phyloP scores from a whole-genome alignment of 805 yeast genomes.

The Candida silvicultrix region DNA sequence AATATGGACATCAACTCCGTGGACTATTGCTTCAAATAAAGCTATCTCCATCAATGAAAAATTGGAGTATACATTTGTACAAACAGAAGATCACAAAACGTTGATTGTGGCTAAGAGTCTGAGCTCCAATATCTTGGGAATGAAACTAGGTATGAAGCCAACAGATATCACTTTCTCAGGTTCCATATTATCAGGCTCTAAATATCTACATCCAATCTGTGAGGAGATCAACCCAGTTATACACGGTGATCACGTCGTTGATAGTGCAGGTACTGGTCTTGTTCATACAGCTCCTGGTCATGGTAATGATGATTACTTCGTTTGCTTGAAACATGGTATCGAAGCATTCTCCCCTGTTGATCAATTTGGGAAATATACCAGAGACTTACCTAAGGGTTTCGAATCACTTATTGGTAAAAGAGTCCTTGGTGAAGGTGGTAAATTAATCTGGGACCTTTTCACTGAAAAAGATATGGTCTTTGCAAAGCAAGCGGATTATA shows the following conservation, averaged over 20 bases:
- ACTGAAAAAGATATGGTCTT: conserved; percentile 38
- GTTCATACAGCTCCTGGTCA: conserved; percentile 99
- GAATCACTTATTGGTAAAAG: conserved; percentile 43
- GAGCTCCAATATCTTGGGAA: conserved; percentile 28
- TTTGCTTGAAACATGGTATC: conserved; percentile 54
- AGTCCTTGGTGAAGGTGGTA: conserved; percentile 58
- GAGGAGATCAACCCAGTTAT: conserved; percentile 49
- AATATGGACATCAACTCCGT: conserved; percentile 98
- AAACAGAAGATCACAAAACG: conserved; percentile 29
- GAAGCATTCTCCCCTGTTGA: conserved; percentile 75
- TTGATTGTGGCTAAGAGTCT: conserved; percentile 55
- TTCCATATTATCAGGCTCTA: conserved; percentile 27
- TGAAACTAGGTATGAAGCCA: conserved; percentile 21
- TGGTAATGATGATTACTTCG: conserved; percentile 85
- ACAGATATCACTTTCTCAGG: conserved; percentile 35
- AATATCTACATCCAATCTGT: conserved; percentile 54
- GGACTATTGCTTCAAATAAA: conserved; percentile 88
- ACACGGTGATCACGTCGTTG: conserved; percentile 78
- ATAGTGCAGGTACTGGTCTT: conserved; percentile 83
- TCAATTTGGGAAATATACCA: conserved; percentile 58
- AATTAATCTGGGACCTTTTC: conserved; percentile 37
- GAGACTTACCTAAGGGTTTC: conserved; percentile 43
- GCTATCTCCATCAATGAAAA: conserved; percentile 70
- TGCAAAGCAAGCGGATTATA: conserved; percentile 41
- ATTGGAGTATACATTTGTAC: conserved; percentile 50